phyloP scores from a whole-genome alignment of 805 yeast genomes.

The Myxozyma vanderwaltii region DNA sequence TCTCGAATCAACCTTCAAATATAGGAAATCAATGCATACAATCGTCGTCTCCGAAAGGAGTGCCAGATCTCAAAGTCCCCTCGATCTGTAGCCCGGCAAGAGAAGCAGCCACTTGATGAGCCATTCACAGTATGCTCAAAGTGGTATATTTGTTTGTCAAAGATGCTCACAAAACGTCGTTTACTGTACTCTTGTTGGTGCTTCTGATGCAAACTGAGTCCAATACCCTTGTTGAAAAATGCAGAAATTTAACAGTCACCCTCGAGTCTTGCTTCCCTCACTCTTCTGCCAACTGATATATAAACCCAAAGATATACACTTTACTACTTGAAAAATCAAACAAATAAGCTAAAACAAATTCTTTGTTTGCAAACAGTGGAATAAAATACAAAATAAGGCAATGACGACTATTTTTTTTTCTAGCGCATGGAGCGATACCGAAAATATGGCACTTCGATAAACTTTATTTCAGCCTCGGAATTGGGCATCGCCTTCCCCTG shows the following conservation, averaged over 20 bases:
- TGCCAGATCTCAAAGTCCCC: neutral
- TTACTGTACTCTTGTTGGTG: no score
- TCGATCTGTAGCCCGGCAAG: slow-evolving; percentile 5
- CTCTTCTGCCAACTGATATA: no score
- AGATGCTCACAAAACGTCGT: no score
- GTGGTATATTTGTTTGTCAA: no score
- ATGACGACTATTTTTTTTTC: neutral
- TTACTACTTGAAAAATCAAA: no score
- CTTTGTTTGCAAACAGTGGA: no score
- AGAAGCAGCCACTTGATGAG: neutral
- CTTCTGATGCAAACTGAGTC: no score
- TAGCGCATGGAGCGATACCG: neutral
- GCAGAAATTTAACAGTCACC: neutral
- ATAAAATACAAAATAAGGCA: no score
- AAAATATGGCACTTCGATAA: neutral
- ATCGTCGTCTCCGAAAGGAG: slow-evolving; percentile 8
- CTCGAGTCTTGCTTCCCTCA: no score
- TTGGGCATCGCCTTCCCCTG: neutral
- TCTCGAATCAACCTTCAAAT: neutral
- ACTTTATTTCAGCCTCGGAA: neutral
- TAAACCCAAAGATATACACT: no score
- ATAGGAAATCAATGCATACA: neutral
- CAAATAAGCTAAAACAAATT: no score
- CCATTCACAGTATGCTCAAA: neutral
- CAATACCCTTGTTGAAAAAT: neutral